Evolutionary conservation across 2,329 filamentous ascomycete genomes (phyloP).

Genomic region (Pleomassaria siparia): DNA sequence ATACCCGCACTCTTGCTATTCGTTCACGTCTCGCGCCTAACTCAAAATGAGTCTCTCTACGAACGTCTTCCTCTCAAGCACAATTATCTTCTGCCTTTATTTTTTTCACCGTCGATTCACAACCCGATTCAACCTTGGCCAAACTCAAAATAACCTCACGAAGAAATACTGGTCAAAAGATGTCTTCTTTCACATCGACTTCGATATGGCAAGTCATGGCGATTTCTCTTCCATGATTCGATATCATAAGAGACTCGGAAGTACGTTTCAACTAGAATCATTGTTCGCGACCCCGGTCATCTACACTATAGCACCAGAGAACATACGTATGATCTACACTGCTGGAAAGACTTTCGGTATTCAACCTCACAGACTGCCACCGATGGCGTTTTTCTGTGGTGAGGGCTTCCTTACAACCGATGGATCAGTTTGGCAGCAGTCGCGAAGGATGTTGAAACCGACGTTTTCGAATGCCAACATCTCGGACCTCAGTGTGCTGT

Average conservation of each 20-base stretch:
- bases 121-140: no score
- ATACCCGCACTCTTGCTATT: no score
- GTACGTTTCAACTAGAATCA: not conserved
- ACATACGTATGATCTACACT: constrained; percentile 30
- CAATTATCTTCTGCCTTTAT: no score
- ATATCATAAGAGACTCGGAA: not conserved
- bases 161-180: not conserved
- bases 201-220: not conserved
- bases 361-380: constrained; percentile 25
- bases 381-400: constrained; percentile 41
- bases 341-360: constrained; percentile 43
- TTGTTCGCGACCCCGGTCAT: constrained; percentile 8
- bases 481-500: constrained; percentile 56
- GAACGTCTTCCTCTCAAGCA: no score
- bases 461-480: constrained; percentile 53
- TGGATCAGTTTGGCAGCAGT: constrained; percentile 30
- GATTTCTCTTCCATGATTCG: not conserved
- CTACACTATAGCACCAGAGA: constrained; percentile 43
- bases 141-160: not conserved
- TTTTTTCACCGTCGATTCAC: not conserved
- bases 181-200: not conserved
- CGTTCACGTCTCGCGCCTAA: no score
- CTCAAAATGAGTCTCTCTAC: no score
- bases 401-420: constrained; percentile 44
- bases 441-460: constrained; percentile 49